Percentiles rank a stretch among this genome's conserved stretches.
Evolutionary conservation across 2,329 filamentous ascomycete genomes (phyloP).

Genomic region (Rasamsonia emersonii): DNA sequence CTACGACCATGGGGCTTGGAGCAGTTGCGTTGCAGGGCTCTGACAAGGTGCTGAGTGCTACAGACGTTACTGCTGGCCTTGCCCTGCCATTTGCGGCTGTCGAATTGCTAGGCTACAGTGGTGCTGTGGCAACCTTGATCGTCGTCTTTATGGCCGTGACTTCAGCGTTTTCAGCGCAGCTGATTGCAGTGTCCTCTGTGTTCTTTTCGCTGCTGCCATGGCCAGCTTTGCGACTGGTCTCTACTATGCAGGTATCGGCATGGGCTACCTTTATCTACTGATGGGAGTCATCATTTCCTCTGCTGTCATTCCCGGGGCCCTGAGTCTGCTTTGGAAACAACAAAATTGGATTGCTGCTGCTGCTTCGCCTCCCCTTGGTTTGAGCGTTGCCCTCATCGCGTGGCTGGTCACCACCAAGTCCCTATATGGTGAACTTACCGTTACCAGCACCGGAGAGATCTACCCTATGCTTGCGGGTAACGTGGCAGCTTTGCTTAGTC

Average conservation of each 20-base stretch:
- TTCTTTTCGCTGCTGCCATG: slow-evolving; percentile 69
- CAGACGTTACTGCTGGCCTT: slow-evolving; percentile 72
- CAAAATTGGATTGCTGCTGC: slow-evolving; percentile 70
- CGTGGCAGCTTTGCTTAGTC: slow-evolving; percentile 70
- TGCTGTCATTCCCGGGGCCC: slow-evolving; percentile 71
- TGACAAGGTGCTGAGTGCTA: slow-evolving; percentile 62
- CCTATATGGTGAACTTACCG: slow-evolving; percentile 58
- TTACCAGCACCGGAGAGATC: slow-evolving; percentile 68
- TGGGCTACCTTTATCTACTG: slow-evolving; percentile 82
- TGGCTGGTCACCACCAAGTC: slow-evolving; percentile 71
- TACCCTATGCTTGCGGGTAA: slow-evolving; percentile 84
- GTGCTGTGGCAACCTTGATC: slow-evolving; percentile 67
- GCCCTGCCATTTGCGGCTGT: slow-evolving; percentile 81
- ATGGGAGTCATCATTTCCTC: slow-evolving; percentile 89
- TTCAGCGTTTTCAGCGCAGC: slow-evolving; percentile 69
- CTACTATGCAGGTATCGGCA: slow-evolving; percentile 64
- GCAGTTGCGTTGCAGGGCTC: slow-evolving; percentile 70
- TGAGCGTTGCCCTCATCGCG: slow-evolving; percentile 59
- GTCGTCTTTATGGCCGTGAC: slow-evolving; percentile 89
- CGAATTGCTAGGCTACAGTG: slow-evolving; percentile 70
- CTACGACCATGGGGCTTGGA: slow-evolving; percentile 79
- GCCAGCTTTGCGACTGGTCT: slow-evolving; percentile 70
- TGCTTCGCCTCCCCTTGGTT: slow-evolving; percentile 59
- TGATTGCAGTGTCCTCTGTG: slow-evolving; percentile 80
- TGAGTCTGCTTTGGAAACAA: slow-evolving; percentile 71